Conservation (phyloP, 495 filamentous ascomycete species). For the Penicillium dipodomyicola region DNA sequence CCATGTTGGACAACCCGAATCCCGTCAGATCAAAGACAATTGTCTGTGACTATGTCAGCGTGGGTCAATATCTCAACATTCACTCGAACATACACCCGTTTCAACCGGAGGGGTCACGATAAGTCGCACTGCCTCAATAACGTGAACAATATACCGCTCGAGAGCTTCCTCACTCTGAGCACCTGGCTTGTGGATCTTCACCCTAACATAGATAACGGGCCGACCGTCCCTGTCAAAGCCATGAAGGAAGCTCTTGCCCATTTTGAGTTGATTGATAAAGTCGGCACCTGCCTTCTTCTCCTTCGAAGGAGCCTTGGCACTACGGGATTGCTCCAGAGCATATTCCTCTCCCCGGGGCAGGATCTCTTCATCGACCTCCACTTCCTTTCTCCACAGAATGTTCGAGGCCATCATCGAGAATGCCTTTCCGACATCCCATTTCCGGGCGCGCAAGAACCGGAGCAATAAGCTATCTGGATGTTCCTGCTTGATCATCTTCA, state of each 20-base stretch:
- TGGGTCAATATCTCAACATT: not conserved
- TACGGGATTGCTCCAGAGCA: slow-evolving; percentile 54
- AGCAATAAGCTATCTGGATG: slow-evolving; percentile 82
- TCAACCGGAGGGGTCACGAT: slow-evolving; percentile 70
- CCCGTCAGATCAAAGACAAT: slow-evolving; percentile 89
- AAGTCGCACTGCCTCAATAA: slow-evolving; percentile 79
- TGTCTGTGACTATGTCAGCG: slow-evolving; percentile 40
- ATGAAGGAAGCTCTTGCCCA: slow-evolving; percentile 87
- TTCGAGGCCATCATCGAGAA: slow-evolving; percentile 85
- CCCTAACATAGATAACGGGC: slow-evolving; percentile 78
- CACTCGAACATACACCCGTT: slow-evolving; percentile 64
- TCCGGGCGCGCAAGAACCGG: slow-evolving; percentile 79
- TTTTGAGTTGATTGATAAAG: slow-evolving; percentile 73
- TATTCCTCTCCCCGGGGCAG: slow-evolving; percentile 67
- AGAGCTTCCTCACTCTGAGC: slow-evolving; percentile 76
- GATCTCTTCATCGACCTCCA: slow-evolving; percentile 77
- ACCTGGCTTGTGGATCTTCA: slow-evolving; percentile 69
- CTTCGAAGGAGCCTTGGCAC: slow-evolving; percentile 41
- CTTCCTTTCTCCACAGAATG: slow-evolving; percentile 79
- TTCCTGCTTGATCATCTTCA: slow-evolving; percentile 32
- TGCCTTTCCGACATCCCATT: slow-evolving; percentile 87
- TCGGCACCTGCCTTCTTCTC: slow-evolving; percentile 64
- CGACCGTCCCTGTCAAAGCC: slow-evolving; percentile 73
- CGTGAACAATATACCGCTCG: slow-evolving; percentile 80
- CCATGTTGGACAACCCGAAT: slow-evolving; percentile 77